A percentile compares a stretch with the other conserved stretches of the same genome.
These are phyloP conservation scores for Aschersonia sp. DNA, from an alignment of 2,329 filamentous ascomycete species.

Conservation along the genomic window DNA sequence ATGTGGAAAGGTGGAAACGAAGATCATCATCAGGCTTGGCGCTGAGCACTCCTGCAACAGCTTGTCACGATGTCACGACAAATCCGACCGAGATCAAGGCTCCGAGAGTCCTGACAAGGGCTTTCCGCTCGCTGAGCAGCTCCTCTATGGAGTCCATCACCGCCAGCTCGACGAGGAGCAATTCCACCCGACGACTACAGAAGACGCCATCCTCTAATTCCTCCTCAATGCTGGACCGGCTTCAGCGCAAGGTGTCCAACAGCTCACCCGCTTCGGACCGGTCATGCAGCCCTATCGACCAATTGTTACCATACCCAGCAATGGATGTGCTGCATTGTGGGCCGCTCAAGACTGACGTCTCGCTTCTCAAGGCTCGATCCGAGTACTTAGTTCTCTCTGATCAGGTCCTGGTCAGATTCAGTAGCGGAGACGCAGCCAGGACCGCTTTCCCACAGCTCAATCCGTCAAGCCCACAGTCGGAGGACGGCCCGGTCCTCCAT, in stretches of 20 bases:
- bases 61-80: conserved; percentile 8
- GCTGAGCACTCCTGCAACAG: conserved; percentile 8
- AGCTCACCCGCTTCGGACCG: conserved; percentile 18
- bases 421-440: conserved; percentile 29
- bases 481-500: conserved; percentile 11
- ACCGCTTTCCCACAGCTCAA: conserved; percentile 30
- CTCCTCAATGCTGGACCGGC: conserved; percentile 24
- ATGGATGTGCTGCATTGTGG: conserved; percentile 30
- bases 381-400: conserved; percentile 38
- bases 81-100: conserved; percentile 16
- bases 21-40: conserved; percentile 16
- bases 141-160: conserved; percentile 25
- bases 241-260: conserved; percentile 25
- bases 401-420: conserved; percentile 34
- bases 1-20: conserved; percentile 19
- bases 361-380: conserved; percentile 31
- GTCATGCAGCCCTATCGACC: conserved; percentile 14
- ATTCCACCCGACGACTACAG: conserved; percentile 18
- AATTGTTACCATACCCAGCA: conserved; percentile 15
- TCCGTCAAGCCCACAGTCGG: conserved; percentile 10
- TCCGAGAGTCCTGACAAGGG: conserved; percentile 19
- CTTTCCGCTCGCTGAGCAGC: conserved; percentile 23
- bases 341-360: conserved; percentile 32
- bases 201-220: conserved; percentile 24
- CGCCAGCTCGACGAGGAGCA: conserved; percentile 14